phyloP scores from a whole-genome alignment of 257 asterid species.

The Ilex asprella region DNA sequence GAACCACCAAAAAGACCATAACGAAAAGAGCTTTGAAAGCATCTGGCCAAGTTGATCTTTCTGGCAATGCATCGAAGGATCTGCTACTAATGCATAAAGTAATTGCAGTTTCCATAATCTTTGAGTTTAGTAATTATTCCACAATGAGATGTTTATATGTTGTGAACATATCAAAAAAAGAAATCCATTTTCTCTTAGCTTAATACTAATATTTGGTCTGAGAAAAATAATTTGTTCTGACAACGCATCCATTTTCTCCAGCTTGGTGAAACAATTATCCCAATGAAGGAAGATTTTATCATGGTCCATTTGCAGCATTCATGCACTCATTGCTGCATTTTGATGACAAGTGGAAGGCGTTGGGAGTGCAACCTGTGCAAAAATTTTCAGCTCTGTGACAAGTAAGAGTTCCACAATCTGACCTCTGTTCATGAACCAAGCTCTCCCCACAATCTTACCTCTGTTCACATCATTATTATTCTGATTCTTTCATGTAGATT shows the following conservation, averaged over 20 bases:
- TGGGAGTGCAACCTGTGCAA: slow-evolving; percentile 91
- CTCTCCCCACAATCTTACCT: too few relatives aligned
- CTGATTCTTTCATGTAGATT: slow-evolving; percentile 5
- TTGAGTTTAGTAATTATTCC: background rate
- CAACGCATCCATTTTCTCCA: slow-evolving; percentile 21
- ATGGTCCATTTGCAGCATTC: slow-evolving; percentile 96
- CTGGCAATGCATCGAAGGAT: slow-evolving; percentile 91
- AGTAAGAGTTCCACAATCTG: slow-evolving; percentile 36
- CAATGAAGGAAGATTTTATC: slow-evolving; percentile 97
- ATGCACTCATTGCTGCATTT: slow-evolving; percentile 83
- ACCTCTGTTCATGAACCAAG: background rate
- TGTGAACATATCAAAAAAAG: too few relatives aligned
- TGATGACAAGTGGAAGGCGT: slow-evolving; percentile 79
- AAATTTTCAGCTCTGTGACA: slow-evolving; percentile 80
- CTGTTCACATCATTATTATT: background rate
- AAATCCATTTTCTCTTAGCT: too few relatives aligned
- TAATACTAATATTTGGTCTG: too few relatives aligned
- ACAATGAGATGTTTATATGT: too few relatives aligned
- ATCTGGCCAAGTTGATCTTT: slow-evolving; percentile 93
- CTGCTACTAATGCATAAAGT: slow-evolving; percentile 85
- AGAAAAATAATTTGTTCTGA: background rate
- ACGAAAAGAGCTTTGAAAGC: slow-evolving; percentile 90
- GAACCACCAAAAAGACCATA: slow-evolving; percentile 59
- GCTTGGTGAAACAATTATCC: slow-evolving; percentile 95
- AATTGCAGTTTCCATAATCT: slow-evolving; percentile 19